These are phyloP conservation scores for Ramularia endophylla DNA, from an alignment of 2,329 filamentous ascomycete genomes.

Conservation along the genomic window DNA sequence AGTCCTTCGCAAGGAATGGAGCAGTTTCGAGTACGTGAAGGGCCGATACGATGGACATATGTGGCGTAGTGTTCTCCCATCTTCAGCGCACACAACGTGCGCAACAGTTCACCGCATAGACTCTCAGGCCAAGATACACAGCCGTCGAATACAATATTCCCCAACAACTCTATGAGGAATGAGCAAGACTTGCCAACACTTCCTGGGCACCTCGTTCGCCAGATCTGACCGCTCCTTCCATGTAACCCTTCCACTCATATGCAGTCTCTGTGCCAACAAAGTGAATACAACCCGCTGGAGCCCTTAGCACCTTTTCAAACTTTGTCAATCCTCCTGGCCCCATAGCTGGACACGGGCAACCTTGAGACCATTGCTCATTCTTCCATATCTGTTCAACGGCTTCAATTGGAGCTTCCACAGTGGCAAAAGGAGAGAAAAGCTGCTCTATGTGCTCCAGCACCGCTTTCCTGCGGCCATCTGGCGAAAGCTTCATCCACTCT, in stretches of 20 bases:
- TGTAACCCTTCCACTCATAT: slow-evolving; percentile 51
- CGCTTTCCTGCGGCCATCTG: slow-evolving; percentile 24
- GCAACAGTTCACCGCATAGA: too few species aligned
- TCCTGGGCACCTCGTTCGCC: slow-evolving; percentile 47
- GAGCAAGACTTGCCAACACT: slow-evolving; percentile 29
- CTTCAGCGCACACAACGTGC: too few species aligned
- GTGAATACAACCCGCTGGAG: slow-evolving; percentile 37
- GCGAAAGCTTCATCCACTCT: slow-evolving; percentile 31
- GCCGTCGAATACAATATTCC: too few species aligned
- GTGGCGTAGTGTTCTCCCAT: too few species aligned
- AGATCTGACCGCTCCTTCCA: slow-evolving; percentile 51
- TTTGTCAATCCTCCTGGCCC: slow-evolving; percentile 21
- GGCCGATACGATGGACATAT: too few species aligned
- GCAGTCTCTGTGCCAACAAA: slow-evolving; percentile 53
- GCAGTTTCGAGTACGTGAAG: too few species aligned
- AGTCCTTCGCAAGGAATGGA: too few species aligned
- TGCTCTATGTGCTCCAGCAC: slow-evolving; percentile 33
- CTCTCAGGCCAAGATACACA: too few species aligned
- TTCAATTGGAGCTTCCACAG: slow-evolving; percentile 28
- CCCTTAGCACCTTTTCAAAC: slow-evolving; percentile 20
- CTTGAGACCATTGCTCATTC: slow-evolving; percentile 25
- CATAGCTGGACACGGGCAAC: slow-evolving; percentile 26
- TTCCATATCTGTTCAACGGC: slow-evolving; percentile 25
- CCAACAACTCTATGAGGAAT: too few species aligned
- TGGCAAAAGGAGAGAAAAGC: slow-evolving; percentile 25